phyloP scores from a whole-genome alignment of 1,284 basidiomycete species.

The Neolentinus lepideus region DNA sequence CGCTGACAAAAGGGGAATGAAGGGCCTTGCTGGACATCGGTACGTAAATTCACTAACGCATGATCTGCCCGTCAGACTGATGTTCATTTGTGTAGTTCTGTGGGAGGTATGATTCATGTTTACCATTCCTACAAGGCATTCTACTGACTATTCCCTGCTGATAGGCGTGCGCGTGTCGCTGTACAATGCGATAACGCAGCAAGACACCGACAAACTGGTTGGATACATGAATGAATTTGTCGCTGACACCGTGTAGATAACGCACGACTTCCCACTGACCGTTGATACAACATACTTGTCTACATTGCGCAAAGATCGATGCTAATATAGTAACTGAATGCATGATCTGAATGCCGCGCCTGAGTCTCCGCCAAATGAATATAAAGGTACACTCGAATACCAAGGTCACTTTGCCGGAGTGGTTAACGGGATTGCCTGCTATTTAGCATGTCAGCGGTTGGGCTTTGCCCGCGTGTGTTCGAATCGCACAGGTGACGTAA shows the following conservation, averaged over 20 bases:
- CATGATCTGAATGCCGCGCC: too few relatives aligned
- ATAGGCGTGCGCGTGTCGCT: constrained; percentile 84
- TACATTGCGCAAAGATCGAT: too few relatives aligned
- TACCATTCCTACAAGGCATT: neutral
- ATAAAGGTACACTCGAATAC: neutral
- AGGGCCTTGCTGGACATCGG: constrained; percentile 89
- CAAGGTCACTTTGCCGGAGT: constrained; percentile 83
- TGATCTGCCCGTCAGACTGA: neutral
- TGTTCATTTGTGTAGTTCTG: constrained; percentile 33
- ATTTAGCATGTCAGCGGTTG: constrained; percentile 18
- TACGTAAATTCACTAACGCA: constrained; percentile 28
- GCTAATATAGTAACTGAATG: too few relatives aligned
- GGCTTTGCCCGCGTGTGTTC: constrained; percentile 4
- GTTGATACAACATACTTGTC: too few relatives aligned
- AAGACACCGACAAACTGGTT: constrained; percentile 59
- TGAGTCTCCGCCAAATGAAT: too few relatives aligned
- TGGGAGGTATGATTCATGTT: constrained; percentile 44
- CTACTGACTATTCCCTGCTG: constrained; percentile 15
- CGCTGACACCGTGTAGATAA: constrained; percentile 8
- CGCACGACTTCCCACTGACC: too few relatives aligned
- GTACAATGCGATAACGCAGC: constrained; percentile 92
- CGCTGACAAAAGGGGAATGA: constrained; percentile 74
- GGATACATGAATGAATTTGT: constrained; percentile 54
- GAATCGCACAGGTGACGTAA: constrained; percentile 3
- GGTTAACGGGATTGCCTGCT: constrained; percentile 91